Evolutionary conservation across 1,284 basidiomycete genomes (phyloP).

Genomic region (Moesziomyces globuligerus): DNA sequence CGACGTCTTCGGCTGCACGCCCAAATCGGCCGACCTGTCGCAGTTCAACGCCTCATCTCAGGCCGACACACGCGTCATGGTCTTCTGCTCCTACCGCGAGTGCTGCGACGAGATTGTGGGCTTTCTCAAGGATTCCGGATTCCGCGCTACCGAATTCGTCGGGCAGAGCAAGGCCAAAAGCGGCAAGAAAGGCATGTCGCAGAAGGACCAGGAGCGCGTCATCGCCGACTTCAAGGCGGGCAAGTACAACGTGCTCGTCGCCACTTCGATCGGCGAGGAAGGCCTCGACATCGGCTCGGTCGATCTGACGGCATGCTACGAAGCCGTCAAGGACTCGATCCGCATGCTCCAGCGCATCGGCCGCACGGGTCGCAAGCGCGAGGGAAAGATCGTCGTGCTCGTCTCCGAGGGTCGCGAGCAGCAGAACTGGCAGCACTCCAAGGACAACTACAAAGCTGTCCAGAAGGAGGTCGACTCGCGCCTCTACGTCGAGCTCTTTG

Average conservation of each 20-base stretch:
- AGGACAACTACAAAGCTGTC: conserved; percentile 86
- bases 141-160: conserved; percentile 82
- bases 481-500: conserved; percentile 87
- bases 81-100: conserved; percentile 89
- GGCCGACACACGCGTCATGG: conserved; percentile 83
- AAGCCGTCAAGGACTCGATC: conserved; percentile 94
- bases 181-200: conserved; percentile 86
- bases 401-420: conserved; percentile 92
- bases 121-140: conserved; percentile 70
- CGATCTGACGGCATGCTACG: conserved; percentile 97
- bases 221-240: conserved; percentile 88
- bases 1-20: conserved; percentile 62
- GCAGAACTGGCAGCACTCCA: conserved; percentile 87
- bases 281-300: conserved; percentile 99
- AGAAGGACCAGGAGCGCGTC: conserved; percentile 90
- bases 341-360: conserved; percentile 97
- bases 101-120: conserved; percentile 89
- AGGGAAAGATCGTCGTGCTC: conserved; percentile 90
- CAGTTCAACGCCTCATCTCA: conserved; percentile 19
- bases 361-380: conserved; percentile 91
- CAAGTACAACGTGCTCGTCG: conserved; percentile 89
- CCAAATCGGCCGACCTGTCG: conserved; percentile 25
- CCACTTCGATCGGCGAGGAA: conserved; percentile 97
- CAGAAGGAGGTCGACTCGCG: conserved; percentile 88
- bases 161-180: conserved; percentile 88